Evolutionary conservation across 148 eudicot species (phyloP), one percentile per base, ranked within the genome.

Genomic region (Salicornia ramosissima): DNA sequence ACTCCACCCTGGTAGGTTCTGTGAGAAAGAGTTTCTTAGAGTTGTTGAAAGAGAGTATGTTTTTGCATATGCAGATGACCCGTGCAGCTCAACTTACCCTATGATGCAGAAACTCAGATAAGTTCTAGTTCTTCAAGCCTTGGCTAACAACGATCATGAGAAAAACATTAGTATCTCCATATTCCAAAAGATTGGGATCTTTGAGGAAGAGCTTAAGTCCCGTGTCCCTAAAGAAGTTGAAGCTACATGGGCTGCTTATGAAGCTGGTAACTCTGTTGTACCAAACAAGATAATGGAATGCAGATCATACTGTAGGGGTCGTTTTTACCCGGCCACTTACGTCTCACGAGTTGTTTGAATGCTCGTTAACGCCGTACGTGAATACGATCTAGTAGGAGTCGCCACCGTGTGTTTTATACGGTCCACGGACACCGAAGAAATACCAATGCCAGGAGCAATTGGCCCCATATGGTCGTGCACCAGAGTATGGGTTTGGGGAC

Each of bases 31-130:
- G 39, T 70, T 91, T 33, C 77, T 82, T 31, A 43, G 86, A 15
- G 95, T 88, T 1, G 95, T 91, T 0, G 97, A 91, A 13, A 70
- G 92, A 2, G 97, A 91, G 40, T 61, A 88, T 3, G 86, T 88
- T 0, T 91, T 88, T 42, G 81, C 88, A 3, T 91, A 91, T 51
- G 81, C 82, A 0, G 97, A 91, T 24, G 95, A 91, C 28, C 86
- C 90, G 14, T 91, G 97, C 79, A 80, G 84, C 59, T 73, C 73
- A 9, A 83, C 82, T 42, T 88, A 91, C 83, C 85, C 89, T 3
- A 52, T 91, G 68, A 65, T 91, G 79, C 91, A 81, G 50, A 91
- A 88, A 30, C 77, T 91, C 3, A 79, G 97, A 52, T 88, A 88
- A 63, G 91, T 88, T 5, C 78, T 91, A 0, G 94, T 88, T 16